Evolutionary conservation across 257 asterid genomes (phyloP), one percentile per base, ranked within the genome.

Genomic region (Asclepias syriaca): DNA sequence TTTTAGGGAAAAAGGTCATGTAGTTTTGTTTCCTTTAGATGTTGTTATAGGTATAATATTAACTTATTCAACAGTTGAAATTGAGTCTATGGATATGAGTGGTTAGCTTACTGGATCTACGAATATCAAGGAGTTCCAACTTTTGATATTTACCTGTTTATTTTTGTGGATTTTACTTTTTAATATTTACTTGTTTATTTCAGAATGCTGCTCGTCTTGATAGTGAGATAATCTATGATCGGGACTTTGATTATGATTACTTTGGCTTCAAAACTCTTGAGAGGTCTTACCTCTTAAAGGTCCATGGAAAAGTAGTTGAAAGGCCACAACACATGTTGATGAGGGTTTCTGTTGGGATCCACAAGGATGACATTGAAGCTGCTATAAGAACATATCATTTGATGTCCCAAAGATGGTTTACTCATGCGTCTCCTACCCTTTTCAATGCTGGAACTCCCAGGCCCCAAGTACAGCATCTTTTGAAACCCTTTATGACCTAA

Each of bases 311-410:
- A 77, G 96, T 92, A 58, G 97, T 95, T 13, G 99, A 95, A 82
- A 92, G 99, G 77, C 99, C 99, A 46, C 98, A 95, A 3, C 99
- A 95, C 84, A 92, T 92, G 99, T 80, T 90, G 80, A 95, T 95
- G 99, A 82, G 99, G 77, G 99, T 95, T 66, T 68, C 99, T 84
- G 98, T 95, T 76, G 96, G 99, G 37, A 88, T 95, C 66, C 99
- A 90, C 85, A 90, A 91, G 66, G 89, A 86, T 65, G 90, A 95
- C 66, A 86, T 93, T 59, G 96, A 91, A 68, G 84, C 97, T 55
- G 96, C 74, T 66, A 66, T 93, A 60, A 82, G 72, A 80, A 91
- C 98, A n/a, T 93, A 93, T 70, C 97, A 93, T 80, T 82, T 91
- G 68, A 83, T 93, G 87, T 93, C 98, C 39, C 39, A 34, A 34